Evolutionary conservation across 768 basidiomycete genomes (phyloP).

Genomic region (Macrocybe gigantea): DNA sequence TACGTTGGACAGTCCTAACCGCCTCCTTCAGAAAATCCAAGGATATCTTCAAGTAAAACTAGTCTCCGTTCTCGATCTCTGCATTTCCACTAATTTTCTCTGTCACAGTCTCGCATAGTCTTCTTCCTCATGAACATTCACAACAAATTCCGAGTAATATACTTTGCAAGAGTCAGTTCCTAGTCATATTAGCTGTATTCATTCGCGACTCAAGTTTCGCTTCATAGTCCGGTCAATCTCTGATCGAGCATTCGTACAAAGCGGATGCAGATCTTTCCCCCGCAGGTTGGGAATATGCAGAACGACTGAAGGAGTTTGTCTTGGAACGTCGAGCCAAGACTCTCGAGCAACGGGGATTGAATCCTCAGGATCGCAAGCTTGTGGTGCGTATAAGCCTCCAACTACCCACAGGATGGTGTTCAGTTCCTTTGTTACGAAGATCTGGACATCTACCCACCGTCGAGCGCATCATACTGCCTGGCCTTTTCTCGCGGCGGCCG

Average conservation of each 20-base stretch:
- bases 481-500: slow-evolving; percentile 66
- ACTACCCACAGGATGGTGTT: no score
- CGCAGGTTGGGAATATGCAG: slow-evolving; percentile 93
- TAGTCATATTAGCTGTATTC: background rate
- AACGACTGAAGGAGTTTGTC: slow-evolving; percentile 85
- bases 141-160: slow-evolving; percentile 87
- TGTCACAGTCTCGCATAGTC: slow-evolving; percentile 77
- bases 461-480: slow-evolving; percentile 94
- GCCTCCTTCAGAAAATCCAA: slow-evolving; percentile 56
- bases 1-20: background rate
- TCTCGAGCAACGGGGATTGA: slow-evolving; percentile 64
- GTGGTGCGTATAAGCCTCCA: slow-evolving; percentile 44
- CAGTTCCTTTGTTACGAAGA: slow-evolving; percentile 35
- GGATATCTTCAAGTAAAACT: slow-evolving; percentile 75
- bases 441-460: slow-evolving; percentile 95
- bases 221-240: slow-evolving; percentile 88
- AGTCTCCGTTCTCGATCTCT: no score
- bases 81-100: no score
- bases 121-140: slow-evolving; percentile 99
- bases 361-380: slow-evolving; percentile 52
- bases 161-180: slow-evolving; percentile 82
- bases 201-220: slow-evolving; percentile 1
- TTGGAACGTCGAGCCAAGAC: slow-evolving; percentile 75
- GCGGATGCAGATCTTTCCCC: slow-evolving; percentile 96
- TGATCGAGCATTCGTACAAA: slow-evolving; percentile 98